Evolutionary conservation across 108 stramenopile species (phyloP).

Genomic region (Mayamaea pseudoterrestris): DNA sequence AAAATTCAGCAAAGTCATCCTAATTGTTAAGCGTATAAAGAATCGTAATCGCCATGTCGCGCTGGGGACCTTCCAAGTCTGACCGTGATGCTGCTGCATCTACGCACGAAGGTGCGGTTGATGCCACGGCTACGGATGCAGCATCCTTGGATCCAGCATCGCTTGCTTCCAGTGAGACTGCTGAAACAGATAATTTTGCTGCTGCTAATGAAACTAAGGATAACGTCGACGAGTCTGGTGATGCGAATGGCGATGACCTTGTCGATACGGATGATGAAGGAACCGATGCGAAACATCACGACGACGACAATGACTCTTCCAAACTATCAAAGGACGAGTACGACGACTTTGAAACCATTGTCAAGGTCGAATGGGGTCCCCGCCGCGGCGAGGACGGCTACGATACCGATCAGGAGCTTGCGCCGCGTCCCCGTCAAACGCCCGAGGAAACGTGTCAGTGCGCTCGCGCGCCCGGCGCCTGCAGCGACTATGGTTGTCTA

Average conservation of each 20-base stretch:
- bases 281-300: constrained; percentile 11
- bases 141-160: too few species aligned
- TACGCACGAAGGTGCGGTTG: too few species aligned
- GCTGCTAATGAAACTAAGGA: too few species aligned
- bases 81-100: too few species aligned
- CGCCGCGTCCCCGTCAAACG: constrained; percentile 3
- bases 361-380: constrained; percentile 40
- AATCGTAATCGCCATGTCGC: too few species aligned
- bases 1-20: too few species aligned
- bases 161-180: too few species aligned
- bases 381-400: constrained; percentile 5
- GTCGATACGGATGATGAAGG: constrained; percentile 6
- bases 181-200: too few species aligned
- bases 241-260: background rate
- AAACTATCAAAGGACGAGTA: constrained; percentile 7
- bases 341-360: constrained; percentile 28
- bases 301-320: constrained; percentile 6
- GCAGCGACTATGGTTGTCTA: constrained; percentile 36
- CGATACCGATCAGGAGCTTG: constrained; percentile 8
- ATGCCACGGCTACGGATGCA: too few species aligned
- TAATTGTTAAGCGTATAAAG: too few species aligned
- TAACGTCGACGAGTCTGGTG: too few species aligned
- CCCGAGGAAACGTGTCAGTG: background rate
- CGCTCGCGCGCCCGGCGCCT: background rate
- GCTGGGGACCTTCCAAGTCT: too few species aligned